Evolutionary conservation across 768 basidiomycete species (phyloP).

Genomic region (Mycena chlorophos): DNA sequence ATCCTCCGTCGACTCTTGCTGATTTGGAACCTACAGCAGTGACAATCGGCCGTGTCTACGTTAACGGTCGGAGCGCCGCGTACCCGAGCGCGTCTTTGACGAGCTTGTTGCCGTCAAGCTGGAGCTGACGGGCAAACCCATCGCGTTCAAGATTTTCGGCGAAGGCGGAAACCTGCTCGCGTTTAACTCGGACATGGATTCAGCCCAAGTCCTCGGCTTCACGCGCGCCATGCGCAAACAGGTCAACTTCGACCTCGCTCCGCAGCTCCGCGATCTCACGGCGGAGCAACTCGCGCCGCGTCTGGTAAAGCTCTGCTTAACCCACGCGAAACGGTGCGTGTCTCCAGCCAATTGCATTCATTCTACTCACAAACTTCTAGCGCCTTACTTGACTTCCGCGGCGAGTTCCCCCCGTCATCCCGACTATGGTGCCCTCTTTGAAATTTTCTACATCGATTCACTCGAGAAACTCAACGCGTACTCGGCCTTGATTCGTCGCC

Average conservation of each 20-base stretch:
- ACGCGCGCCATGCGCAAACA: constrained; percentile 3
- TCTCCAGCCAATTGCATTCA: neutral
- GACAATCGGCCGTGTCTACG: constrained; percentile 8
- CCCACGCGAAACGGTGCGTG: constrained; percentile 1
- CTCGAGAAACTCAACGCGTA: neutral
- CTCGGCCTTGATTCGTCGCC: neutral
- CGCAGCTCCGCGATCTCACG: neutral
- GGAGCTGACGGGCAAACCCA: constrained; percentile 5
- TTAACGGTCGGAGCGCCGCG: constrained; percentile 1
- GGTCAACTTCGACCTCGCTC: neutral
- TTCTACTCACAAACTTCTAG: neutral
- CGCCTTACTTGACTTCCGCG: neutral
- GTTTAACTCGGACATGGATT: constrained; percentile 14
- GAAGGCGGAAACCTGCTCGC: constrained; percentile 8
- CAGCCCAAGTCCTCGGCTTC: constrained; percentile 4
- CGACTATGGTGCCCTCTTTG: neutral
- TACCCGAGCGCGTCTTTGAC: constrained; percentile 7
- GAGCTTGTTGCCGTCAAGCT: neutral
- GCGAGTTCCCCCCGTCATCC: neutral
- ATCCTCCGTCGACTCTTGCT: neutral
- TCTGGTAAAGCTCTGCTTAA: constrained; percentile 6
- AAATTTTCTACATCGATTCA: constrained; percentile 8
- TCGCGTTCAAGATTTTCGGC: constrained; percentile 3
- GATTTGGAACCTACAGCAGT: neutral
- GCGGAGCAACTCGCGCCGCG: neutral